Evolutionary conservation across 2,329 filamentous ascomycete genomes (phyloP).

Genomic region (Macrophomina tecta): DNA sequence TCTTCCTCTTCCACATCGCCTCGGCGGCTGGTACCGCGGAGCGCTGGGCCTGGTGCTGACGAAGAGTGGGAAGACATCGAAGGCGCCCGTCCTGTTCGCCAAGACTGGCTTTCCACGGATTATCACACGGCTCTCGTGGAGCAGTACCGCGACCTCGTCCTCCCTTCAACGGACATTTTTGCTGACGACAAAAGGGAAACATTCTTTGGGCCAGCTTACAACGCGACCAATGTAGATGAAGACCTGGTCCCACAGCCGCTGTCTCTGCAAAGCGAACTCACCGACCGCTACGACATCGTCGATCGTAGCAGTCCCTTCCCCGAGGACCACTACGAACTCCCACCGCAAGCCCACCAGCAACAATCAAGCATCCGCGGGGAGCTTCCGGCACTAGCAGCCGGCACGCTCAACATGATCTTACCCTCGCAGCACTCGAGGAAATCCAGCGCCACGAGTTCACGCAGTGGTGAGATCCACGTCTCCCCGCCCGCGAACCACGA

Average conservation of each 20-base stretch:
- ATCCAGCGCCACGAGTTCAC: constrained; percentile 3
- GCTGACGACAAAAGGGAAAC: background rate
- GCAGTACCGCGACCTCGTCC: constrained; percentile 24
- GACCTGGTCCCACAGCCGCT: constrained; percentile 5
- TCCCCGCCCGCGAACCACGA: constrained; percentile 10
- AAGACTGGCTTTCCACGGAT: constrained; percentile 10
- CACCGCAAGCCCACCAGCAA: background rate
- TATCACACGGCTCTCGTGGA: constrained; percentile 21
- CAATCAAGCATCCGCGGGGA: constrained; percentile 17
- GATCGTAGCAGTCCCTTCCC: constrained; percentile 10
- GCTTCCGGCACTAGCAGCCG: constrained; percentile 17
- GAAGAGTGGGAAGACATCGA: constrained; percentile 16
- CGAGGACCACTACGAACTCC: constrained; percentile 2
- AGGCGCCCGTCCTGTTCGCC: background rate
- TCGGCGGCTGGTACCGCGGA: constrained; percentile 2
- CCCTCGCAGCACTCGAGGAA: constrained; percentile 17
- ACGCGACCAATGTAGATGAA: background rate
- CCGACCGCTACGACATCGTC: background rate
- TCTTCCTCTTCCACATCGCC: background rate
- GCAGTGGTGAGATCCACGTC: constrained; percentile 23
- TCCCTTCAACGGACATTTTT: constrained; percentile 10
- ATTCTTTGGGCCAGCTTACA: background rate
- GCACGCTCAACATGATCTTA: constrained; percentile 25
- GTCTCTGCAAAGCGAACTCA: background rate
- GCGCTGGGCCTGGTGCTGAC: constrained; percentile 20